Conservation (phyloP, 306 rosid species). For the Calophaca sinica region DNA sequence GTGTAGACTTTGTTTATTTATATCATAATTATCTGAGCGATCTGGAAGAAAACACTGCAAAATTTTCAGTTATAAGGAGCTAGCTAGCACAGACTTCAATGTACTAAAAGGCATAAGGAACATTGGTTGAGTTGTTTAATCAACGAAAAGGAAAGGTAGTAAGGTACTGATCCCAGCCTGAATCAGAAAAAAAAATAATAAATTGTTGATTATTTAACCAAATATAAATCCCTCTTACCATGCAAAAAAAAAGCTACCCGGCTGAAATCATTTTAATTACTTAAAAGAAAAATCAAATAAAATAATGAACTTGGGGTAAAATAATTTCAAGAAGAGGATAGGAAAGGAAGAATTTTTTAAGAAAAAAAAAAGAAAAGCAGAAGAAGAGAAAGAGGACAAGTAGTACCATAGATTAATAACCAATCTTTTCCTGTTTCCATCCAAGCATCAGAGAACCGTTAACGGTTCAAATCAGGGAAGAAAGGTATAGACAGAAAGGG, state of each 20-base stretch:
- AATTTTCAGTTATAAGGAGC: slow-evolving; percentile 46
- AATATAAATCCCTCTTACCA: slow-evolving; percentile 30
- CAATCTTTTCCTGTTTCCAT: slow-evolving; percentile 54
- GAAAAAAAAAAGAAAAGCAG: background rate
- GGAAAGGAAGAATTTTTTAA: background rate
- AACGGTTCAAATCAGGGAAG: slow-evolving; percentile 60
- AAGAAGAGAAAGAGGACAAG: slow-evolving; percentile 5
- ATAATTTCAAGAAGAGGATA: background rate
- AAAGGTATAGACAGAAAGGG: slow-evolving; percentile 46
- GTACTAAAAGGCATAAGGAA: slow-evolving; percentile 81
- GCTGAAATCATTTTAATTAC: background rate
- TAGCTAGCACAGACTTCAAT: slow-evolving; percentile 73
- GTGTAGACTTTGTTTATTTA: slow-evolving; percentile 25
- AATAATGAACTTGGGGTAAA: background rate
- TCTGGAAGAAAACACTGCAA: slow-evolving; percentile 58
- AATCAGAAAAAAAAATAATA: slow-evolving; percentile 57
- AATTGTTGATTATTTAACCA: slow-evolving; percentile 36
- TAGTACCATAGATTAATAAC: slow-evolving; percentile 31
- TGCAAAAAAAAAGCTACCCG: slow-evolving; percentile 48
- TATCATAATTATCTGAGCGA: slow-evolving; percentile 40
- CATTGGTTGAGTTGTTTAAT: slow-evolving; percentile 87
- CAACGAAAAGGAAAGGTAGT: slow-evolving; percentile 58
- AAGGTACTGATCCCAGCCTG: slow-evolving; percentile 60
- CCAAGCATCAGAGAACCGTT: slow-evolving; percentile 59
- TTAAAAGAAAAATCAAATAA: background rate